Evolutionary conservation across 1,284 basidiomycete species (phyloP), one percentile per base, ranked within the genome.

Genomic region (Inonotus hispidus): DNA sequence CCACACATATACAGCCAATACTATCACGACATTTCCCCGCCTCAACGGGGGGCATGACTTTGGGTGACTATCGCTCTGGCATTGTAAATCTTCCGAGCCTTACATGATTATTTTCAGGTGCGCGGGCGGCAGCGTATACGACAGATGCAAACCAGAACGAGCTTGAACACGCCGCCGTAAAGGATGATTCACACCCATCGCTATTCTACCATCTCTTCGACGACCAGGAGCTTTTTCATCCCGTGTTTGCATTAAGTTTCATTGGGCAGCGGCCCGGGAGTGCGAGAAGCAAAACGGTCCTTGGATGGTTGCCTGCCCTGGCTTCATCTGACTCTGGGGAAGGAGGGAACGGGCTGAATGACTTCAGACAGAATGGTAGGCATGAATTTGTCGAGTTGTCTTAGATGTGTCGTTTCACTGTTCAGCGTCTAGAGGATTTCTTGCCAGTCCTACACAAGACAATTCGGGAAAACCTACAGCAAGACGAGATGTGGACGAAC

Each of bases 251-350:
- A 0, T 69, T 90, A 3, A 88, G 87, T 1, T 85, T 90, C 61
- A 72, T 87, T 3, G 63, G 75, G 2, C 60, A 68, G 16, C 70
- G 79, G 2, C 84, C 84, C 0, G 70, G 76, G 1, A 71, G 71
- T 1, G 64, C 75, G 3, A 72, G 76, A n/a, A 84, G 85, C 8
- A 70, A 72, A n/a, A 78, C 80, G 1, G 71, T 90, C 4, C 74
- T 90, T 21, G 88, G 88, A 1, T 90, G 86, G 86, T 71, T 91
- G 2, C 87, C 87, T 11, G 87, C 86, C 3, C 71, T 74, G 45
- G 71, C 74, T 1, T 63, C 63, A 10, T 68, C 49, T 27, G 46
- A 7, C 8, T 72, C 70, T 1, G 76, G 75, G 25, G 69, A 67
- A 29, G 56, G 62, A 11, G 76, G 77, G 35, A 80, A 82, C 2